Evolutionary conservation across 1,284 basidiomycete species (phyloP).

Genomic region (Fomitopsis betulina): DNA sequence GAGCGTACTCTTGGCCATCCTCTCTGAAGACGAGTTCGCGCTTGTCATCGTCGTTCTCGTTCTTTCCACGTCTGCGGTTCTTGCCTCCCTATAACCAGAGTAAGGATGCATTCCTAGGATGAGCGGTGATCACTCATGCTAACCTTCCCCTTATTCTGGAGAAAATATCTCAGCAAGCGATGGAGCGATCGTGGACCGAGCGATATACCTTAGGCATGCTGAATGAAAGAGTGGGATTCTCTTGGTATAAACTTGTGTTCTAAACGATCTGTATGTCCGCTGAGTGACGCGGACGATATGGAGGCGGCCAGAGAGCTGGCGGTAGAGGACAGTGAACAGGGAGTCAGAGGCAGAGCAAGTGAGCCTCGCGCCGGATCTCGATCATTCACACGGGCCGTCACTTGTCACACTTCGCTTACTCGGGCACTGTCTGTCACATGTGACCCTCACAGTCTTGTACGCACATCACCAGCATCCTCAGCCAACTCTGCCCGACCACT

Average conservation of each 20-base stretch:
- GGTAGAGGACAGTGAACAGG: not conserved
- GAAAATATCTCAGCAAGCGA: constrained; percentile 15
- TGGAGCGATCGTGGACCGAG: constrained; percentile 3
- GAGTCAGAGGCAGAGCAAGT: constrained; percentile 1
- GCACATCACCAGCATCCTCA: constrained; percentile 22
- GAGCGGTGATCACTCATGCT: constrained; percentile 6
- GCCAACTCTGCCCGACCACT: constrained; percentile 13
- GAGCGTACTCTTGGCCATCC: constrained; percentile 99
- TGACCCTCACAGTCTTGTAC: constrained; percentile 14
- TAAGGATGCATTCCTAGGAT: too few relatives aligned
- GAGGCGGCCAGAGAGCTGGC: constrained; percentile 1
- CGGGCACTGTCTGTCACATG: constrained; percentile 1
- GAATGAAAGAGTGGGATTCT: constrained; percentile 5
- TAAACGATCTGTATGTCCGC: not conserved
- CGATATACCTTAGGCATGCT: constrained; percentile 55
- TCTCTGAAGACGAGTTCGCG: constrained; percentile 98
- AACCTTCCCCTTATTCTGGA: constrained; percentile 82
- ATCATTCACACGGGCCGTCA: constrained; percentile 6
- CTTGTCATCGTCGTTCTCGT: constrained; percentile 98
- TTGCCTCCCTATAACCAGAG: constrained; percentile 80
- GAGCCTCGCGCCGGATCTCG: constrained; percentile 1
- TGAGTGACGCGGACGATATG: not conserved
- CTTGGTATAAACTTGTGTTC: not conserved
- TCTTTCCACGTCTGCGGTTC: constrained; percentile 99
- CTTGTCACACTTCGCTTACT: not conserved